Conservation (phyloP, 345 rosid species). For the Hypericum androsaemum region DNA sequence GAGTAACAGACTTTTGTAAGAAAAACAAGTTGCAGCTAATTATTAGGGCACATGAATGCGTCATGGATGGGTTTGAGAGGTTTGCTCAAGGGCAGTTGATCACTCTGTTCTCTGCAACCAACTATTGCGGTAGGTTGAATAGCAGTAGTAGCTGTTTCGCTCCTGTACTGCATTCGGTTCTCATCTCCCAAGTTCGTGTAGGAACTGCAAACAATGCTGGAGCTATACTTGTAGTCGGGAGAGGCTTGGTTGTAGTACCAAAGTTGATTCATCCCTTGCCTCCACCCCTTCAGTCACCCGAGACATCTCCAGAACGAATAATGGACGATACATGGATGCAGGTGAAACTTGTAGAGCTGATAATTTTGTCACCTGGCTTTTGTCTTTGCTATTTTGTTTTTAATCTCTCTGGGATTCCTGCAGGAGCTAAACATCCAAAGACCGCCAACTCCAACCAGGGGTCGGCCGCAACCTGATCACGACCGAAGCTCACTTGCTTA, state of each 20-base stretch:
- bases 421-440: slow-evolving; percentile 99
- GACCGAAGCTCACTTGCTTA: slow-evolving; percentile 94
- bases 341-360: slow-evolving; percentile 34
- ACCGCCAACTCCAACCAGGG: slow-evolving; percentile 97
- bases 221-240: slow-evolving; percentile 89
- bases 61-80: slow-evolving; percentile 98
- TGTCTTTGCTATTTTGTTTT: neutral
- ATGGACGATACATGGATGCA: slow-evolving; percentile 93
- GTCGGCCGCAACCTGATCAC: slow-evolving; percentile 85
- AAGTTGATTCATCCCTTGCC: slow-evolving; percentile 97
- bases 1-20: slow-evolving; percentile 94
- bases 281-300: slow-evolving; percentile 87
- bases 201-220: slow-evolving; percentile 99
- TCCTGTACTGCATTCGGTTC: slow-evolving; percentile 13
- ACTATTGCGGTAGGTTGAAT: slow-evolving; percentile 73
- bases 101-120: slow-evolving; percentile 93
- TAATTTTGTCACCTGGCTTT: too few relatives aligned
- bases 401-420: neutral
- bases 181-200: slow-evolving; percentile 11
- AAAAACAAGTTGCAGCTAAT: slow-evolving; percentile 84
- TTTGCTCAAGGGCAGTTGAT: slow-evolving; percentile 99
- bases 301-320: slow-evolving; percentile 75
- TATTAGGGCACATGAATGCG: slow-evolving; percentile 96
- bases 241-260: slow-evolving; percentile 93
- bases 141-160: neutral